Conservation (phyloP, 257 asterid species). For the Solanum medicagineum region DNA sequence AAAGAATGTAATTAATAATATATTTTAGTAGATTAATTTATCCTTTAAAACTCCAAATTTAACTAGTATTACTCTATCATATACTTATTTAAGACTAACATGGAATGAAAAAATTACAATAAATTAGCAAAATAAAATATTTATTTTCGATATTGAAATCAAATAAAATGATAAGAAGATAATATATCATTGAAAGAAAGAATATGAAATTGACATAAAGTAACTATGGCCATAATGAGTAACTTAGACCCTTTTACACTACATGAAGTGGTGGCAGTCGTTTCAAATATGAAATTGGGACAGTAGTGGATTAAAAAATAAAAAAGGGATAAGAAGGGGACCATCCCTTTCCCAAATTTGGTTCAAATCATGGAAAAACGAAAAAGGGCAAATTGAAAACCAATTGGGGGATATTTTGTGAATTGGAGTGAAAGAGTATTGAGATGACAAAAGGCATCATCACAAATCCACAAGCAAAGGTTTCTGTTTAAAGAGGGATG, state of each 20-base stretch:
- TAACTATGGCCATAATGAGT: background rate
- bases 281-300: background rate
- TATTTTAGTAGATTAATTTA: no score
- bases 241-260: background rate
- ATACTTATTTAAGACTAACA: no score
- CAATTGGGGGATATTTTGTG: background rate
- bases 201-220: background rate
- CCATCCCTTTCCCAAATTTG: background rate
- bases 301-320: no score
- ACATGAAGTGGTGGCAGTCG: background rate
- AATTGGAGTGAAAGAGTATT: background rate
- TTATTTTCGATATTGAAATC: no score
- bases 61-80: background rate
- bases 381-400: background rate
- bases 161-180: no score
- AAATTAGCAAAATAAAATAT: no score
- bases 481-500: background rate
- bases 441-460: background rate
- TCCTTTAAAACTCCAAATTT: no score
- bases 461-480: background rate
- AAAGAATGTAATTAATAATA: no score
- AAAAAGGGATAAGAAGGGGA: background rate
- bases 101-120: no score
- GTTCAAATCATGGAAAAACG: background rate
- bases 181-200: background rate